Evolutionary conservation across 345 rosid species (phyloP).

Genomic region (Salix caprea): DNA sequence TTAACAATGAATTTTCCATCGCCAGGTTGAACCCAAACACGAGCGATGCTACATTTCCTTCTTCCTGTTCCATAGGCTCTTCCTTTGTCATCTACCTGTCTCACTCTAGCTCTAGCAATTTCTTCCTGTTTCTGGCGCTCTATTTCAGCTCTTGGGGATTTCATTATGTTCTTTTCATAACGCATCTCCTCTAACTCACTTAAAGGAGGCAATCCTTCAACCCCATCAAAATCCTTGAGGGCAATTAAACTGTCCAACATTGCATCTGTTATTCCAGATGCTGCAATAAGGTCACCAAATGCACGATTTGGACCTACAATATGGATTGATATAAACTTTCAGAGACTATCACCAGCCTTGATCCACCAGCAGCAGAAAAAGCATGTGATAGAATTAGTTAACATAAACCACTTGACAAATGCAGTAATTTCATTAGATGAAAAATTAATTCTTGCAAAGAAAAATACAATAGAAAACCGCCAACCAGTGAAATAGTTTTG

Average conservation of each 20-base stretch:
- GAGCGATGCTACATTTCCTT: conserved; percentile 89
- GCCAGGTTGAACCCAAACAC: conserved; percentile 91
- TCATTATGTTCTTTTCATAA: conserved; percentile 61
- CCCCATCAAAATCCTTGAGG: conserved; percentile 71
- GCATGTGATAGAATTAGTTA: background rate
- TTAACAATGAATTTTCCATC: conserved; percentile 71
- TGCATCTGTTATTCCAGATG: conserved; percentile 86
- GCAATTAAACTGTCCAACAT: conserved; percentile 94
- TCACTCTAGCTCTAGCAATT: conserved; percentile 72
- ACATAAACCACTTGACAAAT: too few relatives aligned
- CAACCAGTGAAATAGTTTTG: background rate
- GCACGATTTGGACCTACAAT: conserved; percentile 78
- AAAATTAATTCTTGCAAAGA: background rate
- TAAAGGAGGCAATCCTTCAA: conserved; percentile 85
- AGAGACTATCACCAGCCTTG: background rate
- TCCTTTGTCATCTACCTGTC: conserved; percentile 79
- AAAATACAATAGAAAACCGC: background rate
- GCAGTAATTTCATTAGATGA: background rate
- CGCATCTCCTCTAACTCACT: conserved; percentile 72
- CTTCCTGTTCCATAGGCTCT: conserved; percentile 97
- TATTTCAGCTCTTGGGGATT: conserved; percentile 68
- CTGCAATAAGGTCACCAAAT: conserved; percentile 87
- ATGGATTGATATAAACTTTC: conserved; percentile 6
- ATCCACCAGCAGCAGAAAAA: background rate
- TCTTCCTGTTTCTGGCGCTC: conserved; percentile 92